phyloP scores from a whole-genome alignment of 1,139 yeast species.

The Candida anutae region DNA sequence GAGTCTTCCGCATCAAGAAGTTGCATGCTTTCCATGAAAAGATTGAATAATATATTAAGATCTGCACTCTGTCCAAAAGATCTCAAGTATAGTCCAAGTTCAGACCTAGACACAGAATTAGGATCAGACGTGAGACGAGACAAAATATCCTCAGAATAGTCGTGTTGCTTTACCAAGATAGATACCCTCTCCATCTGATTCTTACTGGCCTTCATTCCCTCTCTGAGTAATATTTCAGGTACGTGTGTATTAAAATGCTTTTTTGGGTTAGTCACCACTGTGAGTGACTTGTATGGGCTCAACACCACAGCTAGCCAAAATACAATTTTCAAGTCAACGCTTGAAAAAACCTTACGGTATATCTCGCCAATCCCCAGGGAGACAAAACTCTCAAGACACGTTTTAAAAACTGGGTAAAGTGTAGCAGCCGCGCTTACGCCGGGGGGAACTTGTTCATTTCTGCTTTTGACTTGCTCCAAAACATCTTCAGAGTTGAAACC shows the following conservation, averaged over 20 bases:
- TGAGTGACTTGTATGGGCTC: slow-evolving; percentile 38
- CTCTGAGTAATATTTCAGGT: slow-evolving; percentile 44
- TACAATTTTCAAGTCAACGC: slow-evolving; percentile 16
- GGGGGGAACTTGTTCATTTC: slow-evolving; percentile 3
- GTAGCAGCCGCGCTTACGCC: slow-evolving; percentile 16
- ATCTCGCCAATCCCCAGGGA: slow-evolving; percentile 4
- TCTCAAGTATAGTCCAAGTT: slow-evolving; percentile 54
- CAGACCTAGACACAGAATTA: slow-evolving; percentile 37
- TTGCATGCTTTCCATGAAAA: slow-evolving; percentile 21
- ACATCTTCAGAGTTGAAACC: slow-evolving; percentile 10
- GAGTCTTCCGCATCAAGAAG: neutral
- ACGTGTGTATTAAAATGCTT: slow-evolving; percentile 17
- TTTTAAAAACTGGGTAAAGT: slow-evolving; percentile 14
- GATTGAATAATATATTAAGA: slow-evolving; percentile 28
- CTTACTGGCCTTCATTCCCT: slow-evolving; percentile 64
- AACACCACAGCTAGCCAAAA: slow-evolving; percentile 45
- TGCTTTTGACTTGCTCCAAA: slow-evolving; percentile 5
- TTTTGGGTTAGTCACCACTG: slow-evolving; percentile 30
- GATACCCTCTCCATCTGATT: slow-evolving; percentile 46
- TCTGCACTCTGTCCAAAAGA: slow-evolving; percentile 46
- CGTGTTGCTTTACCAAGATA: slow-evolving; percentile 20
- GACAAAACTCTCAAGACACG: slow-evolving; percentile 4
- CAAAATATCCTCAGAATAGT: slow-evolving; percentile 9
- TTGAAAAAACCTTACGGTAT: slow-evolving; percentile 6
- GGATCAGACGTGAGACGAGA: slow-evolving; percentile 14